Percentiles rank a stretch among this genome's conserved stretches.
Evolutionary conservation across 164 flowering plant genomes (phyloP).

Genomic region (Malania oleifera): DNA sequence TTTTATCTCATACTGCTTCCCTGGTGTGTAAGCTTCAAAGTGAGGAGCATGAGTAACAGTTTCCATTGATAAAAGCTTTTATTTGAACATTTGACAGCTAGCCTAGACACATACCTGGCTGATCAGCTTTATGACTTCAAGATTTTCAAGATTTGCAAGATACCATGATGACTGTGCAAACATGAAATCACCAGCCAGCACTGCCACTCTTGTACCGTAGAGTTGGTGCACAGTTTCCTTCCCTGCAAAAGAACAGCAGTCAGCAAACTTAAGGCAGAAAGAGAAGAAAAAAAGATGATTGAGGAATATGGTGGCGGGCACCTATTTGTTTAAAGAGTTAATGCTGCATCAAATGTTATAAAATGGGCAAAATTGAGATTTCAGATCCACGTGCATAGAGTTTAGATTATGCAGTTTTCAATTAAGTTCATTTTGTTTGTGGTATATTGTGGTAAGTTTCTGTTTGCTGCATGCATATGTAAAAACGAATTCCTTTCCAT

Average conservation of each 20-base stretch:
- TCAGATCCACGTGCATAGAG: no score
- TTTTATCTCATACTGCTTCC: no score
- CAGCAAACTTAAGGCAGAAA: background rate
- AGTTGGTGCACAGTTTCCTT: conserved; percentile 90
- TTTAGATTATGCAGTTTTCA: no score
- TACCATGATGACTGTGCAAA: conserved; percentile 99
- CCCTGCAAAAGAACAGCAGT: conserved; percentile 41
- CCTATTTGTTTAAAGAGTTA: no score
- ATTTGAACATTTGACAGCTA: background rate
- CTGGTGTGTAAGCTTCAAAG: background rate
- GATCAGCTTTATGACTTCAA: conserved; percentile 94
- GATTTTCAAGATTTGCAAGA: conserved; percentile 93
- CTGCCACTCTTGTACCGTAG: conserved; percentile 91
- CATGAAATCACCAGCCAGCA: conserved; percentile 96
- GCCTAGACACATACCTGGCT: conserved; percentile 58
- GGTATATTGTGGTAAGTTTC: no score
- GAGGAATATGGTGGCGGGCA: background rate
- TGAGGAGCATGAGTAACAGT: background rate
- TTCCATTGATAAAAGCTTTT: background rate
- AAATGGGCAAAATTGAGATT: no score
- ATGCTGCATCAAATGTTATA: no score
- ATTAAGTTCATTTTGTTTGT: no score
- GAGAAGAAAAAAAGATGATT: background rate
- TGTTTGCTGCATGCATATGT: no score
- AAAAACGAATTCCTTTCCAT: no score